Evolutionary conservation across 345 rosid species (phyloP).

Genomic region (Garcia nutans): DNA sequence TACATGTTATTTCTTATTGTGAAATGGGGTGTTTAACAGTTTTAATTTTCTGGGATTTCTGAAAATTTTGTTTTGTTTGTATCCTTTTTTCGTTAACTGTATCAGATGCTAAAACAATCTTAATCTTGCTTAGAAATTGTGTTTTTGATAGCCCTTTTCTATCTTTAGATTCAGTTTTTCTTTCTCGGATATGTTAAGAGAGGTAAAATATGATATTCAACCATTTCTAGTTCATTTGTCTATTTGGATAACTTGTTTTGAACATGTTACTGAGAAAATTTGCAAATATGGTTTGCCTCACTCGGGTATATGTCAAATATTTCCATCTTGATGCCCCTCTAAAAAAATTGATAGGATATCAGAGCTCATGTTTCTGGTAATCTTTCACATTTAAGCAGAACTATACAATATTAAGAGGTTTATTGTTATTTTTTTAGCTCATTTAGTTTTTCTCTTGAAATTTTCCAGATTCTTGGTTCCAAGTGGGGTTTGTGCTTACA

Average conservation of each 20-base stretch:
- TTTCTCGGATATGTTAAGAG: not conserved
- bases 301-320: too few relatives aligned
- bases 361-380: not conserved
- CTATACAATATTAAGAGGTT: not conserved
- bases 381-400: not conserved
- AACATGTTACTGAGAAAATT: not conserved
- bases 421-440: not conserved
- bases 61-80: not conserved
- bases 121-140: not conserved
- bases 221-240: not conserved
- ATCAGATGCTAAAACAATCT: not conserved
- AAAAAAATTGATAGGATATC: not conserved
- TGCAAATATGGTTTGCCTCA: too few relatives aligned
- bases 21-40: not conserved
- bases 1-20: not conserved
- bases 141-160: not conserved
- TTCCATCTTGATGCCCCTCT: not conserved
- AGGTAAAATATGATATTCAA: not conserved
- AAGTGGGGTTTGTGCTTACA: constrained; percentile 76
- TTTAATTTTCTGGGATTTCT: not conserved
- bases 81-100: too few relatives aligned
- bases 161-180: not conserved
- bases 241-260: not conserved
- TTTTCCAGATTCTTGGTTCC: constrained; percentile 86
- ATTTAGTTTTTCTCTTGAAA: constrained; percentile 1